A percentile compares a stretch with the other conserved stretches of the same genome.
These are phyloP conservation scores for Nakazawaea laoshanensis DNA, from an alignment of 805 yeast species.

Conservation along the genomic window DNA sequence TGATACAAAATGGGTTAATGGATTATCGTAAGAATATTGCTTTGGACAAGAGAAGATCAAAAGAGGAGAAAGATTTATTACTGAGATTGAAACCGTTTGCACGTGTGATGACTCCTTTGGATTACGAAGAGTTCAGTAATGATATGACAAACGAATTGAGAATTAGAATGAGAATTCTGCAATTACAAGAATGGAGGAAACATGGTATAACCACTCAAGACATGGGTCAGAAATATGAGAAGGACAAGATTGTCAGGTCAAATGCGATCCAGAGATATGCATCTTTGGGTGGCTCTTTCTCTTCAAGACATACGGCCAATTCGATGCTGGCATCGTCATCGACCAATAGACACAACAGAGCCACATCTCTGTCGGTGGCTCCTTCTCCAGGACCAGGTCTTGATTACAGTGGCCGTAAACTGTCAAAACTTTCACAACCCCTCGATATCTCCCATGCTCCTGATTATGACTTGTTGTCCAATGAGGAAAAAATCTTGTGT, in stretches of 20 bases:
- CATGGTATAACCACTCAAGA: conserved; percentile 83
- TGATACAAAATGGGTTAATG: conserved; percentile 67
- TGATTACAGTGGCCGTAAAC: conserved; percentile 31
- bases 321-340: conserved; percentile 12
- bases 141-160: conserved; percentile 73
- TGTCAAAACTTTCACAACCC: conserved; percentile 31
- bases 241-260: conserved; percentile 68
- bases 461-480: conserved; percentile 73
- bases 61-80: conserved; percentile 81
- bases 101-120: conserved; percentile 69
- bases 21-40: conserved; percentile 81
- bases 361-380: conserved; percentile 8
- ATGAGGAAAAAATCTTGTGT: conserved; percentile 86
- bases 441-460: conserved; percentile 70
- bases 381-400: conserved; percentile 12
- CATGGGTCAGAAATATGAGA: conserved; percentile 77
- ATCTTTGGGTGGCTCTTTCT: conserved; percentile 13
- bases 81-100: conserved; percentile 76
- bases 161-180: conserved; percentile 74
- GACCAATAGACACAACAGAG: conserved; percentile 10
- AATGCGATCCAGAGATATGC: conserved; percentile 50
- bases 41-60: conserved; percentile 74
- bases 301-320: conserved; percentile 14
- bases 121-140: conserved; percentile 65
- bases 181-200: conserved; percentile 87